Base-by-base conservation (phyloP, 192 early-diverging fungal species). In the Gaertneriomyces sp. region DNA sequence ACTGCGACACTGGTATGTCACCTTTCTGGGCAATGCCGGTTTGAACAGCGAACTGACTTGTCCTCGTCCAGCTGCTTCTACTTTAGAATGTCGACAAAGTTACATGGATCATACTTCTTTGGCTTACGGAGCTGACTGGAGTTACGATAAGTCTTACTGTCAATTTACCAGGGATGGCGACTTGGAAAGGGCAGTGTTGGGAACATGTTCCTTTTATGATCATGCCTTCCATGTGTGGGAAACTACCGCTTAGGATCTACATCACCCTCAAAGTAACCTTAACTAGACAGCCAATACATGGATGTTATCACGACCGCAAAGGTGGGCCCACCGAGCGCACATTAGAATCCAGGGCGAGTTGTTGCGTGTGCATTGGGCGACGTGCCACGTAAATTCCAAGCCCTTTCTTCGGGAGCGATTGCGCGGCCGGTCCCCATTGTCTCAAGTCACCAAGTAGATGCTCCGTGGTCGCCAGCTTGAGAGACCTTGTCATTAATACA, bases 201-300 rank as follows among this genome's bases (percentile, higher is more conserved):
- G 76, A n/a, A 80, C 82, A 7, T 81, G 77, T 63, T 84, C 82
- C 9, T 84, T 84, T 59, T 84, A 84, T 63, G 79, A 84, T 53
- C 79, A 82, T 70, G 60, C 67, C 4, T 77, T 81, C 58, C 65
- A 70, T 33, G 61, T 84, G 4, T 84, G 82, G 79, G 61, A 60
- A 14, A 4, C 20, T 6, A 33, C 25, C 25, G 25, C 25, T 2
- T 33, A 33, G 25, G 25, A 33, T 33, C 25, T 33, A 33, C 25
- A 33, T 33, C 25, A 1, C 25, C 25, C 0, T 33, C 25, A 2
- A 33, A 33, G 25, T 33, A 33, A 33, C 25, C 25, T 33, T 33
- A 33, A 33, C 25, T 33, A 33, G 25, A 33, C 25, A 33, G 25
- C 25, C 25, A 33, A 33, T 33, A 33, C 25, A 33, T 33, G 2